Conservation (phyloP, 768 basidiomycete genomes). For the Leccinum longicurvipes region DNA sequence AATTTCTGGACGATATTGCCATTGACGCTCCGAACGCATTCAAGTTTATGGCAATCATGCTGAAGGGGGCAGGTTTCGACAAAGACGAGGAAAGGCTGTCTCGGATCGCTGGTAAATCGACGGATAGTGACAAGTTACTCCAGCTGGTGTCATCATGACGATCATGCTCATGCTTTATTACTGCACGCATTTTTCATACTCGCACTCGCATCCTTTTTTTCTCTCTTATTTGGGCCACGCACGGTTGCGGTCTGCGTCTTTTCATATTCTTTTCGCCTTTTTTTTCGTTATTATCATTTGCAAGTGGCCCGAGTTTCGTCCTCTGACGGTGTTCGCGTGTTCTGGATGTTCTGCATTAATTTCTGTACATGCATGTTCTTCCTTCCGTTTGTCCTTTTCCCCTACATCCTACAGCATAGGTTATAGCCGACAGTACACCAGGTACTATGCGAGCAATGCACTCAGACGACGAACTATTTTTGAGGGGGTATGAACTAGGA, state of each 20-base stretch:
- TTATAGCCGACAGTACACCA: slow-evolving; percentile 22
- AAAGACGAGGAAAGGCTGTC: slow-evolving; percentile 53
- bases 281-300: slow-evolving; percentile 1
- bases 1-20: slow-evolving; percentile 82
- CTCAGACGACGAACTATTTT: slow-evolving; percentile 13
- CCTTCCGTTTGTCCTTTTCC: slow-evolving; percentile 16
- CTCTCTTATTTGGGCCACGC: slow-evolving; percentile 10
- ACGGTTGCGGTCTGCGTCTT: slow-evolving; percentile 8
- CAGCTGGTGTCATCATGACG: slow-evolving; percentile 46
- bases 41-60: slow-evolving; percentile 67
- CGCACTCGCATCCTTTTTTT: slow-evolving; percentile 12
- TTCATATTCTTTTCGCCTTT: not conserved
- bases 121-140: slow-evolving; percentile 59
- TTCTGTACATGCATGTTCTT: slow-evolving; percentile 24
- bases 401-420: slow-evolving; percentile 21
- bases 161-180: not conserved
- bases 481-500: too few species aligned
- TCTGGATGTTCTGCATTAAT: slow-evolving; percentile 30
- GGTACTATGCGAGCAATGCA: slow-evolving; percentile 22
- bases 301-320: slow-evolving; percentile 16
- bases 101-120: slow-evolving; percentile 59
- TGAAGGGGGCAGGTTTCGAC: slow-evolving; percentile 63
- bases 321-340: slow-evolving; percentile 25
- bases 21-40: slow-evolving; percentile 90
- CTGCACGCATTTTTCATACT: slow-evolving; percentile 15